phyloP scores from a whole-genome alignment of 164 flowering plant species.

The Santalum album region DNA sequence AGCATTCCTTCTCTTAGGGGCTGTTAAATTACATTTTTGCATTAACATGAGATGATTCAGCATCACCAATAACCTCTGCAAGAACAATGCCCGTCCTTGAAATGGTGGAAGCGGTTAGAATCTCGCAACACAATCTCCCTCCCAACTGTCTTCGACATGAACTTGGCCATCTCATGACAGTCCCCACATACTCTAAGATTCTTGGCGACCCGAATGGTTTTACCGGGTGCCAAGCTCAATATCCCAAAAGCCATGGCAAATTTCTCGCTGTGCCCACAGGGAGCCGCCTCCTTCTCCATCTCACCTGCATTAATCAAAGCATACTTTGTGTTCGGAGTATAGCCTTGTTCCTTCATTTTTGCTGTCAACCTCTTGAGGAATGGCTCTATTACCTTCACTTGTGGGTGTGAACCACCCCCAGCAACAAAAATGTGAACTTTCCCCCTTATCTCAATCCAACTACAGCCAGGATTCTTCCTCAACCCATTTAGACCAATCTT shows the following conservation, averaged over 20 bases:
- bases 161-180: slow-evolving; percentile 67
- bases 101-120: slow-evolving; percentile 58
- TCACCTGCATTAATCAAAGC: slow-evolving; percentile 41
- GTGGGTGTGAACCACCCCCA: slow-evolving; percentile 35
- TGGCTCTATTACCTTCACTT: slow-evolving; percentile 21
- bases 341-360: slow-evolving; percentile 42
- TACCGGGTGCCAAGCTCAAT: slow-evolving; percentile 34
- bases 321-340: slow-evolving; percentile 22
- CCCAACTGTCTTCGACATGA: slow-evolving; percentile 32
- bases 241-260: slow-evolving; percentile 61
- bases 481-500: slow-evolving; percentile 29
- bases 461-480: slow-evolving; percentile 48
- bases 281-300: slow-evolving; percentile 35
- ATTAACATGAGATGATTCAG: no score
- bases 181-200: slow-evolving; percentile 50
- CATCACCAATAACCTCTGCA: slow-evolving; percentile 55
- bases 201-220: slow-evolving; percentile 44
- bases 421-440: slow-evolving; percentile 45
- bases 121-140: slow-evolving; percentile 59
- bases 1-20: no score
- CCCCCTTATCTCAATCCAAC: slow-evolving; percentile 61
- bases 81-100: slow-evolving; percentile 54
- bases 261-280: slow-evolving; percentile 66
- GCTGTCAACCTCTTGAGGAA: slow-evolving; percentile 26
- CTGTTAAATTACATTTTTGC: no score